Evolutionary conservation across 1,139 yeast genomes (phyloP).

Genomic region (Yamadazyma blattariae): DNA sequence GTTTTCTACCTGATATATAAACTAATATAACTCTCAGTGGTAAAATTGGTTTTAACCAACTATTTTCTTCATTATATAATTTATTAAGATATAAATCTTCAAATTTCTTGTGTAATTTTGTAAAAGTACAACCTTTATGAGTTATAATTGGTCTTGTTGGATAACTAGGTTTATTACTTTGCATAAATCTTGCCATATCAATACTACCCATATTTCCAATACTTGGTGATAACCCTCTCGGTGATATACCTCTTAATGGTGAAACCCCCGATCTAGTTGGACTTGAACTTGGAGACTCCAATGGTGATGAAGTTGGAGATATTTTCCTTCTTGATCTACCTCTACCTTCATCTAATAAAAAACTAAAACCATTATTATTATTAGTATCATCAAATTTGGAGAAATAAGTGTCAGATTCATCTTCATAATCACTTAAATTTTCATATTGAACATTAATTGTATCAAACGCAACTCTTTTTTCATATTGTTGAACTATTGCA

Average conservation of each 20-base stretch:
- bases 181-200: slow-evolving; percentile 10
- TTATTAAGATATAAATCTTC: slow-evolving; percentile 34
- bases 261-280: slow-evolving; percentile 11
- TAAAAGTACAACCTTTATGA: slow-evolving; percentile 49
- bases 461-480: slow-evolving; percentile 22
- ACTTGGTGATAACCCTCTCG: neutral
- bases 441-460: slow-evolving; percentile 19
- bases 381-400: neutral
- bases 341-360: slow-evolving; percentile 9
- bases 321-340: slow-evolving; percentile 10
- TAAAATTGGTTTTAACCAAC: slow-evolving; percentile 33
- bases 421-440: slow-evolving; percentile 10
- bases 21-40: slow-evolving; percentile 58
- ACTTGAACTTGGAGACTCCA: slow-evolving; percentile 17
- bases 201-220: slow-evolving; percentile 1
- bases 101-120: slow-evolving; percentile 44
- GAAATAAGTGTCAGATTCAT: slow-evolving; percentile 6
- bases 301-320: slow-evolving; percentile 18
- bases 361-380: neutral
- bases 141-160: slow-evolving; percentile 54
- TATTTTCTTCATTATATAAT: slow-evolving; percentile 21
- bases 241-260: slow-evolving; percentile 6
- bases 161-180: slow-evolving; percentile 20
- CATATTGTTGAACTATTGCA: slow-evolving; percentile 12
- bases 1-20: slow-evolving; percentile 66